Conservation (phyloP, 805 yeast genomes). For the Diddensiella santjacobensis region DNA sequence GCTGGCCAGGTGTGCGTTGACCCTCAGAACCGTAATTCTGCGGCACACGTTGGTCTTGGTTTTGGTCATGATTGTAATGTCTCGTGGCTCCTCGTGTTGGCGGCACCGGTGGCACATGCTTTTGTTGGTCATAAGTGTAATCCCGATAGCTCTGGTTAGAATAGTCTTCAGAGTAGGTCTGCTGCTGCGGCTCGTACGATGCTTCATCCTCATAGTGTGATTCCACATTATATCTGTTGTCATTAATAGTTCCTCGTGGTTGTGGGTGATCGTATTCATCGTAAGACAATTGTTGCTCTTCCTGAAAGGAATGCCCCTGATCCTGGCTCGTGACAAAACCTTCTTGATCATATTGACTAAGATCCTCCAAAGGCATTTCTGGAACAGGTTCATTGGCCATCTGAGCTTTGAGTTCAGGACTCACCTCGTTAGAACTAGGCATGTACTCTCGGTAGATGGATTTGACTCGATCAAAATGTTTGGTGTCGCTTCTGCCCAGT, state of each 20-base stretch:
- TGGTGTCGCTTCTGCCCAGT: conserved; percentile 21
- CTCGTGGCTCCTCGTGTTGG: background rate
- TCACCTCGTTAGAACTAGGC: conserved; percentile 14
- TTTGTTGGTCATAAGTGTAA: background rate
- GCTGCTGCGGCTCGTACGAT: background rate
- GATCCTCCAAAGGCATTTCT: background rate
- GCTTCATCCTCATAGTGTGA: background rate
- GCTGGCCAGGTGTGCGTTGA: background rate
- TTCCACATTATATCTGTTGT: background rate
- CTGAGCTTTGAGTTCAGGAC: conserved; percentile 7
- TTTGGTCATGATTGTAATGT: background rate
- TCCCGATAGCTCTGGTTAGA: background rate
- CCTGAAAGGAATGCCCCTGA: background rate
- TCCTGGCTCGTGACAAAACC: background rate
- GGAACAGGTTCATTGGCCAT: background rate
- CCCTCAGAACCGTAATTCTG: background rate
- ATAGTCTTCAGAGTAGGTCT: background rate
- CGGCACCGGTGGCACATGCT: background rate
- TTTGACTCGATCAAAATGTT: conserved; percentile 27
- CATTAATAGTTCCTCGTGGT: background rate
- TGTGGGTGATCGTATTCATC: background rate
- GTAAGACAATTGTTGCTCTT: background rate
- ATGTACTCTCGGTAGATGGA: conserved; percentile 29
- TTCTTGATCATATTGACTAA: background rate
- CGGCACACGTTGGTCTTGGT: background rate